Conservation (phyloP, 345 rosid species). For the Salix brachista region DNA sequence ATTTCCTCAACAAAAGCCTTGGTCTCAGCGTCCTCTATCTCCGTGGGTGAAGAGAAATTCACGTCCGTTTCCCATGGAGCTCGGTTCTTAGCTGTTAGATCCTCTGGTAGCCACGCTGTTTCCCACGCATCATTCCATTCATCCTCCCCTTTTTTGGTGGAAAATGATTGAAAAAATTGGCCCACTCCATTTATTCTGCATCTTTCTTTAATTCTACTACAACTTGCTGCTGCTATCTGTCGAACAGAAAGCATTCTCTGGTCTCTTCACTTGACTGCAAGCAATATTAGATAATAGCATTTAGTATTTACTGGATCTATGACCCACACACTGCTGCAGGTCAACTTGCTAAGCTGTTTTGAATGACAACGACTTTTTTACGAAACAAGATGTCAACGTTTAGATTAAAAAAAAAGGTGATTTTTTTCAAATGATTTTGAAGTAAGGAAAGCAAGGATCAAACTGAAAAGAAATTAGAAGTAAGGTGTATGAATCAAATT, state of each 20-base stretch:
- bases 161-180: slow-evolving; percentile 19
- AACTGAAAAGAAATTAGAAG: too few relatives aligned
- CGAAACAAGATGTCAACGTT: too few relatives aligned
- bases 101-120: slow-evolving; percentile 84
- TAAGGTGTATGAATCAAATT: too few relatives aligned
- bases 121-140: slow-evolving; percentile 98
- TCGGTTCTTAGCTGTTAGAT: slow-evolving; percentile 45
- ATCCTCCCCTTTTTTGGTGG: slow-evolving; percentile 48
- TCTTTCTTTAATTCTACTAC: not conserved
- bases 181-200: not conserved
- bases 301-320: too few relatives aligned
- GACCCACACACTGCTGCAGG: too few relatives aligned
- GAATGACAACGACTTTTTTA: too few relatives aligned
- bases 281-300: too few relatives aligned
- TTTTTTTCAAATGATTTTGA: too few relatives aligned
- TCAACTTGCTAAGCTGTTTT: too few relatives aligned
- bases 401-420: too few relatives aligned
- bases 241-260: slow-evolving; percentile 3
- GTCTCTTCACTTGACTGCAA: too few relatives aligned
- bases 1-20: slow-evolving; percentile 91
- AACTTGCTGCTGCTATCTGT: not conserved
- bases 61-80: slow-evolving; percentile 87
- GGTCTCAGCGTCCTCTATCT: slow-evolving; percentile 60
- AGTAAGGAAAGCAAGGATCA: too few relatives aligned
- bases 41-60: slow-evolving; percentile 45